Evolutionary conservation across 2,329 filamentous ascomycete species (phyloP), one percentile per base, ranked within the genome.

Genomic region (Apiospora pterosperma): DNA sequence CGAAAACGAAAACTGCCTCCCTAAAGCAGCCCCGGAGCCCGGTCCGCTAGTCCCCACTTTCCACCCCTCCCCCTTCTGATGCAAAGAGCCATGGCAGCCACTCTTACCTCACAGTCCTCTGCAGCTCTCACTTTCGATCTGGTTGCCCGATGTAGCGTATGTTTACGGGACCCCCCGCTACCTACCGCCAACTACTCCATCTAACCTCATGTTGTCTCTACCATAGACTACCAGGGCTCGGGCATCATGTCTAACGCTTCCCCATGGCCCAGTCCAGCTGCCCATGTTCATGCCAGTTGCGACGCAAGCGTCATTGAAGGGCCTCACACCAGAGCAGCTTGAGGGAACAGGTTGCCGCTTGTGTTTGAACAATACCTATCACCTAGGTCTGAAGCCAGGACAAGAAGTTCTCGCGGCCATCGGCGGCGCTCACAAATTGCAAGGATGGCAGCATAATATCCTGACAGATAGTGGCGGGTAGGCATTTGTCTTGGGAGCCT

Each of bases 231-330:
- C 95, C 12, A 93, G 95, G 83, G 96, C 96, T 31, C 91, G 96
- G 70, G 96, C 96, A 61, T 96, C 96, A 62, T 89, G 88, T 65
- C 84, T 99, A 63, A 91, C 90, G 59, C 88, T 99, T 31, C 95
- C 96, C 61, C 96, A 99, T 87, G 96, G 96, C 65, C 85, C 90
- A 1, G 94, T 99, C 31, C 88, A 91, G 72, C 86, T 98, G 36
- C 96, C 96, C 8, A 89, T 98, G 65, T 99, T 99, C 79, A 99
- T 99, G 96, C 96, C 96, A 19, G 96, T 99, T 52, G 96, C 96
- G 36, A 99, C 96, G 0, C 96, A 99, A 79, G 96, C 92, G 1
- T 97, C 95, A 0, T 84, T 99, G 42, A 99, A 99, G 76, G 96
- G 96, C 52, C 80, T 99, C 64, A 98, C 96, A 0, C 93, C 95